These are phyloP conservation scores for Candida takata DNA, from an alignment of 805 yeast species.

Conservation along the genomic window DNA sequence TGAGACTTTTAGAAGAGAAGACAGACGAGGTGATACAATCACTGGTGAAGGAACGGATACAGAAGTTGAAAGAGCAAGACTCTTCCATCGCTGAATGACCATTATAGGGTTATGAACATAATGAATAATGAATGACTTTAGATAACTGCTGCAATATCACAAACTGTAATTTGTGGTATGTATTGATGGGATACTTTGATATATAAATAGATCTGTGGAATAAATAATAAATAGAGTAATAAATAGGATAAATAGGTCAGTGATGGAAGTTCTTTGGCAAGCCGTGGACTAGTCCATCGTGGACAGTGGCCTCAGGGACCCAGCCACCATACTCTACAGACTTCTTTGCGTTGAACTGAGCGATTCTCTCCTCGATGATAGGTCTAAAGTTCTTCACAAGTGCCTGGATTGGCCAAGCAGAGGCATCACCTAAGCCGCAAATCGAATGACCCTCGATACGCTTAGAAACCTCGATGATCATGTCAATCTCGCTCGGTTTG, in stretches of 20 bases:
- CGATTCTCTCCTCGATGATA: slow-evolving; percentile 68
- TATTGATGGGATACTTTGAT: too few relatives aligned
- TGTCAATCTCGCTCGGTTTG: slow-evolving; percentile 71
- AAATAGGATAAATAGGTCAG: slow-evolving; percentile 7
- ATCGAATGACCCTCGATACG: slow-evolving; percentile 89
- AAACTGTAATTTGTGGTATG: too few relatives aligned
- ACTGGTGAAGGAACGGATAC: slow-evolving; percentile 30
- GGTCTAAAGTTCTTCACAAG: slow-evolving; percentile 81
- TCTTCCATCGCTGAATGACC: too few relatives aligned
- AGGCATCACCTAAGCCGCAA: slow-evolving; percentile 90
- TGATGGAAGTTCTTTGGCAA: slow-evolving; percentile 34
- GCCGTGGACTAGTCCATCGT: slow-evolving; percentile 58
- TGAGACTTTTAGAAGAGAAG: slow-evolving; percentile 31
- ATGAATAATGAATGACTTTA: too few relatives aligned
- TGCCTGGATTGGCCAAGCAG: slow-evolving; percentile 93
- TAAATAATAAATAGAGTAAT: slow-evolving; percentile 8
- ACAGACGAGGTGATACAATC: slow-evolving; percentile 37
- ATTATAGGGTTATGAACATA: too few relatives aligned
- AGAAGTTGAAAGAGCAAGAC: slow-evolving; percentile 1
- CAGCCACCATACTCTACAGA: slow-evolving; percentile 68
- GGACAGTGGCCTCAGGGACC: slow-evolving; percentile 52
- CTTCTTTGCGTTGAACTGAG: slow-evolving; percentile 42
- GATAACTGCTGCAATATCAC: too few relatives aligned
- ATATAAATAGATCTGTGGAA: background rate
- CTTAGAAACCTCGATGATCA: slow-evolving; percentile 76